Evolutionary conservation across 495 filamentous ascomycete species (phyloP), one percentile per base, ranked within the genome.

Genomic region (Saxispiralis lemnorum): DNA sequence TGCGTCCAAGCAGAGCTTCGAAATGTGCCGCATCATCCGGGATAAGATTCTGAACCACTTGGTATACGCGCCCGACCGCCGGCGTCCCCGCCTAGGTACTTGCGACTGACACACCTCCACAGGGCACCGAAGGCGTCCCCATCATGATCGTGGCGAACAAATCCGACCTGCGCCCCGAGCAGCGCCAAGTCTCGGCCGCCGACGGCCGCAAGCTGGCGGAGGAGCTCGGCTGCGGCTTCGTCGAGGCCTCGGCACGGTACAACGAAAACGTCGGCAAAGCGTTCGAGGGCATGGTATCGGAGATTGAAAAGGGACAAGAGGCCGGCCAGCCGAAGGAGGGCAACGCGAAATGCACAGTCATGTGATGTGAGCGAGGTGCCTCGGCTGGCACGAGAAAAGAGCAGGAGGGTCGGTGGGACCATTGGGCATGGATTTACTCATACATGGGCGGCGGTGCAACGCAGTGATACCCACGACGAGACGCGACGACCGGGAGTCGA

Each of bases 11-110:
- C 82, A 89, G 50, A 93, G 85, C 19, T 96, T 95, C 57, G 89
- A 96, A 58, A 96, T 95, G 84, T 79, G 93, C 38, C 75, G 79
- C 46, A 81, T 93, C 35, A 93, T 97, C 39, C 68, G 88, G 30
- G 89, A 96, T 56, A 97, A 96, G 72, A 95, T 97, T 45, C 66
- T 97, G 43, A 94, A 93, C 57, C 92, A 95, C 56, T 67, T 96
- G 32, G 89, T 94, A 13, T 14, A 19, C 17, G 9, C 21, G 31
- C 20, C 18, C 5, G 41, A 37, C 45, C 41, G 16, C 41, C 24
- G 39, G 31, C 11, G 1, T 24, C 38, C 38, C 44, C 47, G 37
- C 46, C n/a, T n/a, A n/a, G n/a, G n/a, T n/a, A n/a, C n/a, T n/a
- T n/a, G n/a, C n/a, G n/a, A 15, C 39, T 38, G 15, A n/a, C 20